Evolutionary conservation across 2,329 filamentous ascomycete species (phyloP), one percentile per base, ranked within the genome.

Genomic region (Colletotrichum australisinense): DNA sequence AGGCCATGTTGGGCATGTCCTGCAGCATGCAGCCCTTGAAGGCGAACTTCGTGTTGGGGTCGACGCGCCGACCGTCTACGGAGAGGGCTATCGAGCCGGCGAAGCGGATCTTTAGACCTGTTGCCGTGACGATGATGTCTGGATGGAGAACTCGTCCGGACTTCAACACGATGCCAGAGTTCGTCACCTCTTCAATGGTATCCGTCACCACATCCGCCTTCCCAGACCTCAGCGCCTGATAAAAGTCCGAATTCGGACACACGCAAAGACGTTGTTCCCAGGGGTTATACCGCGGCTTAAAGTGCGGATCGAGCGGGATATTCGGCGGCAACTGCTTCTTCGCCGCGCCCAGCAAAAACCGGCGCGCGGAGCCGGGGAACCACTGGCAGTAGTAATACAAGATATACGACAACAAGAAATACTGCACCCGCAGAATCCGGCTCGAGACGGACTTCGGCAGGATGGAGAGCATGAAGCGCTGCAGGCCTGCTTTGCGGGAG

Each of bases 251-350:
- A 32, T 87, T 82, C 22, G 82, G 79, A 1, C 78, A 88, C 35
- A 92, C 83, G 76, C 93, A 94, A 22, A 95, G 82, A 1, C 93
- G 88, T 77, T 95, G 93, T 67, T 94, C 88, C 91, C 92, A 91
- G 0, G 89, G 90, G 6, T 86, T 86, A 70, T 91, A 91, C 1
- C 79, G 78, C 0, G 89, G 89, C 24, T 83, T 83, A 81, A 91
- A 90, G 77, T 91, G 86, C 1, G 87, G 88, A n/a, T 89, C 85
- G 73, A 83, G 78, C 1, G 83, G 80, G 19, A 90, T 80, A n/a
- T 82, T 77, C 0, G 77, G 76, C 0, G 90, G 90, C 0, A 93
- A 84, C 38, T 87, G 83, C 19, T 78, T 78, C 24, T 80, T 78
- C 1, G 87, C 86, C 38, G 79, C 79, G 4, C 79, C 77, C 22